Percentiles rank a stretch among this genome's conserved stretches.
These are phyloP conservation scores for Primulina huaijiensis DNA, from an alignment of 257 asterid species.

Conservation along the genomic window DNA sequence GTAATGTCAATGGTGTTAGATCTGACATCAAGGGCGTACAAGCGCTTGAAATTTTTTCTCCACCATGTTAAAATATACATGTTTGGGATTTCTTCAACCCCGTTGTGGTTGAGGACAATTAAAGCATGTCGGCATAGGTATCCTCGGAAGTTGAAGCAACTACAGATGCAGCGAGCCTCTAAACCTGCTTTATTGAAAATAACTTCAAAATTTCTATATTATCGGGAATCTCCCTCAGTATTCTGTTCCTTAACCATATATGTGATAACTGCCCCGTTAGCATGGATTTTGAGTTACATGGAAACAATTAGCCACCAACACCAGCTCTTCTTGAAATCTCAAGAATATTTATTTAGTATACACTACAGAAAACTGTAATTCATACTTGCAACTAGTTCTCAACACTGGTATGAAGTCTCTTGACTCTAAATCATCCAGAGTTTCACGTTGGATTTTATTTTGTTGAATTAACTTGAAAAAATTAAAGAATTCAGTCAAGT, in stretches of 20 bases:
- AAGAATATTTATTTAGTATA: slow-evolving; percentile 45
- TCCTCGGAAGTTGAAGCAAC: slow-evolving; percentile 48
- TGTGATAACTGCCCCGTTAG: slow-evolving; percentile 35
- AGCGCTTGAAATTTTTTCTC: slow-evolving; percentile 52
- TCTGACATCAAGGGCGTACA: slow-evolving; percentile 34
- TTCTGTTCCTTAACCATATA: slow-evolving; percentile 47
- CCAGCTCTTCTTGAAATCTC: slow-evolving; percentile 50
- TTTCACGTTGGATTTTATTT: slow-evolving; percentile 37
- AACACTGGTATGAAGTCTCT: slow-evolving; percentile 35
- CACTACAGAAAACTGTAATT: slow-evolving; percentile 34
- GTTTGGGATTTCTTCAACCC: slow-evolving; percentile 41
- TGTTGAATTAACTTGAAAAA: slow-evolving; percentile 32
- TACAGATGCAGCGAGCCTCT: slow-evolving; percentile 50
- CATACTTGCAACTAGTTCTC: slow-evolving; percentile 41
- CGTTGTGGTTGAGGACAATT: slow-evolving; percentile 34
- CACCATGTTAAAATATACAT: slow-evolving; percentile 47
- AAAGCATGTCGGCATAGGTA: slow-evolving; percentile 53
- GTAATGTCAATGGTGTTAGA: slow-evolving; percentile 41
- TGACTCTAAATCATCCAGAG: slow-evolving; percentile 37
- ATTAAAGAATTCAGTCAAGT: slow-evolving; percentile 37
- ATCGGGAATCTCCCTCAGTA: slow-evolving; percentile 28
- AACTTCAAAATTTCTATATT: slow-evolving; percentile 40
- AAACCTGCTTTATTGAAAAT: slow-evolving; percentile 44
- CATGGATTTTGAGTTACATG: slow-evolving; percentile 42
- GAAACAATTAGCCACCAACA: slow-evolving; percentile 39